Base-by-base conservation (phyloP, 2,329 filamentous ascomycete genomes). In the Ceratocystis destructans region DNA sequence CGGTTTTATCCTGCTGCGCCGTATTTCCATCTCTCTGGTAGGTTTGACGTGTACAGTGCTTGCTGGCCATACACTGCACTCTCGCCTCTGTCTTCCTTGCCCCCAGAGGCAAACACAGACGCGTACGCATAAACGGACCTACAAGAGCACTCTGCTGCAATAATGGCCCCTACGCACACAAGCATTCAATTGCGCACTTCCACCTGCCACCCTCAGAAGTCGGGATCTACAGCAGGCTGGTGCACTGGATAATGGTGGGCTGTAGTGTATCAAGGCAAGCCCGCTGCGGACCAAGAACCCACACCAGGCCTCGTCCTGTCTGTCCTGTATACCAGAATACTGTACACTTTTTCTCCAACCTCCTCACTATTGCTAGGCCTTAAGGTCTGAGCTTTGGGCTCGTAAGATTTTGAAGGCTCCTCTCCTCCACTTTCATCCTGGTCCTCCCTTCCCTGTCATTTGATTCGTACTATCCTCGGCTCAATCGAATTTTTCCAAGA, bases 401-500 rank as follows among this genome's bases (percentile, higher is more conserved):
- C 37, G 37, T 41, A 41, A 41, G 37, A 41, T 41, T 41, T 3
- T 41, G 37, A 41, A 41, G 12, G 37, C 4, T 41, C 12, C 15
- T 41, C 28, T 28, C 20, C 15, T 41, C 37, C 37, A 41, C 37
- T 41, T 41, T 41, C 22, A 10, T 22, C 31, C 33, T 31, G 20
- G 12, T 64, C 5, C 53, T 12, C 48, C 62, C 28, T 64, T 53
- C 62, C 28, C 53, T 53, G 44, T 64, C 45, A 41, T 41, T 41
- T 12, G 12, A 41, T 41, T 41, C 37, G 12, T 41, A 1, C 37
- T 4, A 41, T 45, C 28, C 28, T 64, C 17, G 20, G 59, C 17
- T 25, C 45, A 17, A 25, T 25, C 12, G 15, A 31, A 17, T 57
- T 31, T 31, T 20, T 20, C 7, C 20, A 1, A 17, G 25, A 7